Evolutionary conservation across 2,329 filamentous ascomycete species (phyloP).

Genomic region (Lachnellula hyalina): DNA sequence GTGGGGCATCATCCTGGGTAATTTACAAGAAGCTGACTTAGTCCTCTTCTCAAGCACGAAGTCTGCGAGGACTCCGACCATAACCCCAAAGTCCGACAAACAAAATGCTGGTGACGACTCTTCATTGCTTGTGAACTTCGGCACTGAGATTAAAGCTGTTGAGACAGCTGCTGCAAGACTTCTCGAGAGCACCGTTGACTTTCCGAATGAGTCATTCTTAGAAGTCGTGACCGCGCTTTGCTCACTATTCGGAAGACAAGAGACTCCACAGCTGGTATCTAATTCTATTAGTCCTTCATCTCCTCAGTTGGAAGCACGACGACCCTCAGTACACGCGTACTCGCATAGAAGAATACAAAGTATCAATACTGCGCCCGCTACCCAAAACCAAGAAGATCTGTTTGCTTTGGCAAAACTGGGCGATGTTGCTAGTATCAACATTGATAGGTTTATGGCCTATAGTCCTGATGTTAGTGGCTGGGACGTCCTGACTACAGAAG

Average conservation of each 20-base stretch:
- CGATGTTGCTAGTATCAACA: conserved; percentile 68
- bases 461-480: conserved; percentile 69
- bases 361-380: conserved; percentile 41
- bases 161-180: conserved; percentile 81
- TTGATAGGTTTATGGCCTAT: conserved; percentile 66
- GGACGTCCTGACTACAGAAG: conserved; percentile 56
- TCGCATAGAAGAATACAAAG: conserved; percentile 37
- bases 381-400: conserved; percentile 56
- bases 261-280: conserved; percentile 16
- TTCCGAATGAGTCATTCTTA: conserved; percentile 75
- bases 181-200: conserved; percentile 88
- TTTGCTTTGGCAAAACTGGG: conserved; percentile 70
- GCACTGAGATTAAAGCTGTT: conserved; percentile 77
- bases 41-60: conserved; percentile 61
- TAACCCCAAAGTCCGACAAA: conserved; percentile 43
- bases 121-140: conserved; percentile 59
- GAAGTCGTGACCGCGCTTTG: conserved; percentile 74
- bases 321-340: conserved; percentile 18
- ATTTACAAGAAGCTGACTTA: conserved; percentile 86
- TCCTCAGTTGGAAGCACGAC: conserved; percentile 18
- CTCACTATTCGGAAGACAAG: conserved; percentile 51
- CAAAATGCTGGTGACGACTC: conserved; percentile 31
- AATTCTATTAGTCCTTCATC: conserved; percentile 24
- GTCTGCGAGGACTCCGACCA: conserved; percentile 45
- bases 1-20: conserved; percentile 89